Evolutionary conservation across 2,329 filamentous ascomycete species (phyloP).

Genomic region (Sporothrix mexicana): DNA sequence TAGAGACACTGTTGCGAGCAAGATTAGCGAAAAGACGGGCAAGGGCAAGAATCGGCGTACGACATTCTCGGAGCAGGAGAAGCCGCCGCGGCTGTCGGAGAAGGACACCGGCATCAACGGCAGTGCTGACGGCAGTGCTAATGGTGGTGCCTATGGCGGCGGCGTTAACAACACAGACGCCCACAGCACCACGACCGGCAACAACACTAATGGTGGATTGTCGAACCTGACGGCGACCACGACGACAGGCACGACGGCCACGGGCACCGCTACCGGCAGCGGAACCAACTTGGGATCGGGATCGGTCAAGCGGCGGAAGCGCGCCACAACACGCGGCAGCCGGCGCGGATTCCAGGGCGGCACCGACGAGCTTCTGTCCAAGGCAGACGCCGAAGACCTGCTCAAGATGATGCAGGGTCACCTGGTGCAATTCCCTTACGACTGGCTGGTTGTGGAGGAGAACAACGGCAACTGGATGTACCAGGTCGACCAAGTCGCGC

Average conservation of each 20-base stretch:
- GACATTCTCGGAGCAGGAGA: slow-evolving; percentile 62
- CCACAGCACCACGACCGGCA: slow-evolving; percentile 36
- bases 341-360: slow-evolving; percentile 66
- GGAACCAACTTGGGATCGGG: slow-evolving; percentile 50
- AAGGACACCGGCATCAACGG: slow-evolving; percentile 34
- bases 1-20: slow-evolving; percentile 36
- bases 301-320: slow-evolving; percentile 66
- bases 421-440: slow-evolving; percentile 90
- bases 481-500: slow-evolving; percentile 93
- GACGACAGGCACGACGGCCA: slow-evolving; percentile 38
- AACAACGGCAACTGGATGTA: slow-evolving; percentile 95
- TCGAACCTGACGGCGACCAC: slow-evolving; percentile 27
- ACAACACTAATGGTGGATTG: slow-evolving; percentile 16
- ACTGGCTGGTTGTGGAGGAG: slow-evolving; percentile 93
- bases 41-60: slow-evolving; percentile 50
- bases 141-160: slow-evolving; percentile 14
- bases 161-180: slow-evolving; percentile 29
- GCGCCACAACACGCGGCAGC: slow-evolving; percentile 73
- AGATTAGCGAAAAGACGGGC: slow-evolving; percentile 34
- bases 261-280: neutral
- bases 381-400: slow-evolving; percentile 79
- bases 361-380: slow-evolving; percentile 76
- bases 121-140: neutral
- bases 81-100: slow-evolving; percentile 43
- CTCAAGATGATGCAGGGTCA: slow-evolving; percentile 84